phyloP scores from a whole-genome alignment of 352 stramenopile genomes.

The Pythium pyrilobum region DNA sequence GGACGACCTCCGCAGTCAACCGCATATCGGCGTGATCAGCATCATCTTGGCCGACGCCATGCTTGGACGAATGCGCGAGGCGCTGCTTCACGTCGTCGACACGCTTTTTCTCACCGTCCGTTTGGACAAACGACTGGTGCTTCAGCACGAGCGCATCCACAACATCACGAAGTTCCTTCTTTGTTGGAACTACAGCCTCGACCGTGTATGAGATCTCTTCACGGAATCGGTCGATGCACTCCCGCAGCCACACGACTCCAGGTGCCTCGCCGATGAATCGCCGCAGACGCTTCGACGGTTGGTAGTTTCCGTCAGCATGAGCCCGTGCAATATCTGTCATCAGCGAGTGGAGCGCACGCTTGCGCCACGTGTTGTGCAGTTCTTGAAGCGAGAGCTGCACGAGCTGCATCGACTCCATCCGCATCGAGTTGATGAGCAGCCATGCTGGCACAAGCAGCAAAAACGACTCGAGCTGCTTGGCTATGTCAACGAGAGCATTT shows the following conservation, averaged over 20 bases:
- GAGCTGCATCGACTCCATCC: conserved; percentile 99
- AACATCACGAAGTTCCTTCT: conserved; percentile 65
- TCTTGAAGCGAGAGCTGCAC: conserved; percentile 97
- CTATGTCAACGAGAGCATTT: conserved; percentile 4
- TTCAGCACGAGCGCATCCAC: conserved; percentile 50
- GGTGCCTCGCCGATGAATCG: conserved; percentile 53
- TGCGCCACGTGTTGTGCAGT: conserved; percentile 98
- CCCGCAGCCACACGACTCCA: conserved; percentile 46
- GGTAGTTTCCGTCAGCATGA: background rate
- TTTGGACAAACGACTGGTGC: conserved; percentile 60
- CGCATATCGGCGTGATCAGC: conserved; percentile 67
- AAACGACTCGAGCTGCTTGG: conserved; percentile 43
- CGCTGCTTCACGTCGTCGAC: conserved; percentile 57
- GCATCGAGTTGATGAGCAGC: conserved; percentile 99
- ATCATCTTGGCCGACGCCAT: conserved; percentile 37
- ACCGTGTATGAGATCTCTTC: conserved; percentile 80
- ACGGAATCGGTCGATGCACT: conserved; percentile 70
- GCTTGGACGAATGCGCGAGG: conserved; percentile 47
- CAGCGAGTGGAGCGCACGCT: conserved; percentile 90
- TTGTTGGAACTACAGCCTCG: conserved; percentile 53
- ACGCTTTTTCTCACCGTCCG: conserved; percentile 36
- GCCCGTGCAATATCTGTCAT: conserved; percentile 30
- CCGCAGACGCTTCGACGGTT: conserved; percentile 41
- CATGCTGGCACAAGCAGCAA: conserved; percentile 88
- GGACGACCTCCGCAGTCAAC: conserved; percentile 80